These are phyloP conservation scores for Boletus fagicola DNA, from an alignment of 768 basidiomycete genomes.

Conservation along the genomic window DNA sequence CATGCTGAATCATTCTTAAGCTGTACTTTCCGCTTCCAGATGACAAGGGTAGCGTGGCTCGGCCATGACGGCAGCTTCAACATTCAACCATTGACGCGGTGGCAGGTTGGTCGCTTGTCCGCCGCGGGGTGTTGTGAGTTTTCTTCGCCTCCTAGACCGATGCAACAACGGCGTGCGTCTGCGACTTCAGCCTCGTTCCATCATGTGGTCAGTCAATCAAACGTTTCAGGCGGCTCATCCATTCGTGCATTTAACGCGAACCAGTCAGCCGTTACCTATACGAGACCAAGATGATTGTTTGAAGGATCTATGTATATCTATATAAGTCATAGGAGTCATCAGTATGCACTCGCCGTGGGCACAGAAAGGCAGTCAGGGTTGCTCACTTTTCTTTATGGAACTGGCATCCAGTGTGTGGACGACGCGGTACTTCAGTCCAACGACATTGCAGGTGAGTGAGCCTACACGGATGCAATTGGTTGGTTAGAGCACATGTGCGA, in stretches of 20 bases:
- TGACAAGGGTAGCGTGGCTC: too few species aligned
- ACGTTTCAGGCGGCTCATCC: background rate
- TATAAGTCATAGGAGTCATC: background rate
- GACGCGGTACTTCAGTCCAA: too few species aligned
- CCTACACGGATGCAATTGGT: background rate
- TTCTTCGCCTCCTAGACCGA: background rate
- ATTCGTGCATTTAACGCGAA: background rate
- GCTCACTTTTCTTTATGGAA: background rate
- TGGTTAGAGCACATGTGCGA: background rate
- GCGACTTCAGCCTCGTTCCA: too few species aligned
- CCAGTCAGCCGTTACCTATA: background rate
- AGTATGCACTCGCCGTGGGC: background rate
- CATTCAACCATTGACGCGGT: background rate
- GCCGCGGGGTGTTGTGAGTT: background rate
- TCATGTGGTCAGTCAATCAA: background rate
- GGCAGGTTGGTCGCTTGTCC: background rate
- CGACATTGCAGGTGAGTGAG: background rate
- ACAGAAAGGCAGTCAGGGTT: background rate
- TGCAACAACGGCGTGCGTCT: background rate
- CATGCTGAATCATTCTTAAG: background rate
- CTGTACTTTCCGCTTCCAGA: background rate
- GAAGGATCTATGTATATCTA: background rate
- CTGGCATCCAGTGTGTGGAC: background rate
- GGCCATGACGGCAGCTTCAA: background rate
- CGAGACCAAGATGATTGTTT: background rate